Base-by-base conservation (phyloP, 1,284 basidiomycete genomes). In the Malassezia dermatis region DNA sequence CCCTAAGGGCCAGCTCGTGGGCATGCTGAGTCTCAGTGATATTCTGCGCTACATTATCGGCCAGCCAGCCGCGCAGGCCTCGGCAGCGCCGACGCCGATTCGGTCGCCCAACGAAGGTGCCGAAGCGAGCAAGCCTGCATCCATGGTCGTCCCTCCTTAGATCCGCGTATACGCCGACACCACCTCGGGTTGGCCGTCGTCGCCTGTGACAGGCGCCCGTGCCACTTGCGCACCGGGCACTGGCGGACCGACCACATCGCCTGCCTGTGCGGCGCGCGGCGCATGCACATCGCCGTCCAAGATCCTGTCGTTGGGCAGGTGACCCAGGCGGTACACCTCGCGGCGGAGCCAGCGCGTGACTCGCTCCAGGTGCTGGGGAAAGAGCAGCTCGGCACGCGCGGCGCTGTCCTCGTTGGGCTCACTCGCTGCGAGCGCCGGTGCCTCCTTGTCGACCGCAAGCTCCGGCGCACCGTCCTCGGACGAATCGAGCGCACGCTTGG, bases 301-400 rank as follows among this genome's bases (percentile, higher is more conserved):
- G 13, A 57, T 19, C 10, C 23, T 80, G 50, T 82, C 80, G 68
- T 95, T 89, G 23, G 80, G 78, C 30, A 94, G 71, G 26, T 71
- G 69, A 66, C 89, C 86, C 23, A 95, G 77, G 41, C 90, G 77
- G 32, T 78, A 77, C 31, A 88, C 77, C 77, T 96, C 91, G 60
- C 82, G 78, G 51, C 89, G 79, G 28, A 90, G 77, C 66, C 89
- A 94, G 41, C 76, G 77, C n/a, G 86, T 84, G 17, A 93, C 76
- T 37, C 80, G 78, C 45, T 84, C 81, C 79, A 95, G 84, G 39
- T 86, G 79, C 71, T 84, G 59, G 2, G 67, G 66, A 53, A 68
- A 70, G 7, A 63, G 58, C 4, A 68, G 32, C 32, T 68, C 81
- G 0, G 86, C 58, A 34, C 64, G 58, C 12, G 53, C 57, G 4